phyloP scores from a whole-genome alignment of 805 yeast genomes.

The Nematodospora valgi region DNA sequence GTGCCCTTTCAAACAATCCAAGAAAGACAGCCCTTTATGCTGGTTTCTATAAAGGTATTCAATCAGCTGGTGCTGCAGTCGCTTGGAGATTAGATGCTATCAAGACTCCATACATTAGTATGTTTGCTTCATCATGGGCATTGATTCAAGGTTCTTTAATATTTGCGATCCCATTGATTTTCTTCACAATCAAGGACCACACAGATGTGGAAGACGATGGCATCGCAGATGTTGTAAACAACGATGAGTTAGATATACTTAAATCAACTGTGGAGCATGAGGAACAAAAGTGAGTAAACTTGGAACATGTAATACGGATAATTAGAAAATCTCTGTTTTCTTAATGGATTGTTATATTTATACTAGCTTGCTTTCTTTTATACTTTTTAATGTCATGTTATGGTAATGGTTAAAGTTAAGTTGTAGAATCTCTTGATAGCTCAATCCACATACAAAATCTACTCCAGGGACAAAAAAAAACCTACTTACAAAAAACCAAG shows the following conservation, averaged over 20 bases:
- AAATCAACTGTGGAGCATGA: conserved; percentile 15
- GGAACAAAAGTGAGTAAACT: too few species aligned
- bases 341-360: too few species aligned
- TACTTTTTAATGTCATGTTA: too few species aligned
- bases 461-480: too few species aligned
- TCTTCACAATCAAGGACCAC: conserved; percentile 41
- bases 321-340: too few species aligned
- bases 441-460: too few species aligned
- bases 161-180: conserved; percentile 46
- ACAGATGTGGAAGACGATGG: conserved; percentile 36
- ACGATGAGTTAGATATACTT: conserved; percentile 23
- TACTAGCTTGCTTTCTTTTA: too few species aligned
- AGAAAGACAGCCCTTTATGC: conserved; percentile 54
- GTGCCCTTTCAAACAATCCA: conserved; percentile 55
- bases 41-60: conserved; percentile 62
- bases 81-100: conserved; percentile 56
- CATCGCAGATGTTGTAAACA: conserved; percentile 19
- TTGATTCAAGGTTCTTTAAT: conserved; percentile 46
- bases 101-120: conserved; percentile 30
- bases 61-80: conserved; percentile 61
- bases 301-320: too few species aligned
- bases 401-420: too few species aligned
- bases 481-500: too few species aligned
- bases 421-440: too few species aligned
- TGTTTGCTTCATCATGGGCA: conserved; percentile 54